Base-by-base conservation (phyloP, 345 rosid genomes). In the Euphorbia lathyris region DNA sequence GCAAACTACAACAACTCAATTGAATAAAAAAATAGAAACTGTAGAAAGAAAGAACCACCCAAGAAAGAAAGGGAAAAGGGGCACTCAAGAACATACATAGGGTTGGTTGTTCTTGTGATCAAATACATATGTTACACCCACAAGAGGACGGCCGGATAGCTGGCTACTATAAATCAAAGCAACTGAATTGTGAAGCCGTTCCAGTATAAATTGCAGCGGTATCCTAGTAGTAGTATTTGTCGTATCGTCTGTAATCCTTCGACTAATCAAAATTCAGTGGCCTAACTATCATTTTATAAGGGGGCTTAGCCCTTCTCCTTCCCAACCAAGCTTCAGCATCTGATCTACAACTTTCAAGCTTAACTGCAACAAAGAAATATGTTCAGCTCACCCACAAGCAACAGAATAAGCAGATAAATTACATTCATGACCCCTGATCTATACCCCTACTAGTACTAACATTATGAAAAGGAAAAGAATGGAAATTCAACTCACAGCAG, bases 261-360 rank as follows among this genome's bases (percentile, higher is more conserved):
- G n/a, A 71, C 72, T 72, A 67, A 48, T 25, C 17, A 58, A 65
- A 67, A 16, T 27, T 67, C 62, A 36, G 20, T 38, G 50, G 57
- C 61, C 77, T 74, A 71, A 19, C 77, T 83, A 79, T 16, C 78
- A 78, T 70, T 85, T 83, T 66, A 86, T 85, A 52, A 83, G 85
- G 68, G 91, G 88, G 82, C 83, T 84, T 25, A 90, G 80, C 66
- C 87, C 90, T 3, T 89, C 90, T 26, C 97, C 97, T 83, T 91
- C 98, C 97, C 97, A 90, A n/a, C 99, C 97, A 74, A 90, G 97
- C 85, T 90, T 95, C 50, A 95, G 87, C 99, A 87, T 92, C 51
- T 86, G 98, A 81, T 95, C 97, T 74, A 92, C 96, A 62, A 88
- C 89, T 84, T 86, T 88, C 79, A 88, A 80, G 83, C 98, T 95